Conservation (phyloP, 2,329 filamentous ascomycete species). For the Colletotrichum paranaense region DNA sequence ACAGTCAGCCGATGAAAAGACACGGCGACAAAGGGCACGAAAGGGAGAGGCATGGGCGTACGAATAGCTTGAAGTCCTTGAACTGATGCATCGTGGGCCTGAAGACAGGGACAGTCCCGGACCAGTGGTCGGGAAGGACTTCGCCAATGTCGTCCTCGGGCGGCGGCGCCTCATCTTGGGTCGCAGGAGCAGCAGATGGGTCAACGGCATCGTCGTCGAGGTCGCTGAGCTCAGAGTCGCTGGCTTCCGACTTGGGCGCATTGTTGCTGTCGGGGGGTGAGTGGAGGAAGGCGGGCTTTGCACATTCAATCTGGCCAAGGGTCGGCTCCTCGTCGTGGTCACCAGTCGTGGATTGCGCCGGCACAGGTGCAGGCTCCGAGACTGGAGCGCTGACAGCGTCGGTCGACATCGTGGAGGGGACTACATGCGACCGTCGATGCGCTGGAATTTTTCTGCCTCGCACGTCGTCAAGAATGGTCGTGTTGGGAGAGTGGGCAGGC, state of each 20-base stretch:
- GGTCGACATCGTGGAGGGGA: conserved; percentile 63
- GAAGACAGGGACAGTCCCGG: conserved; percentile 92
- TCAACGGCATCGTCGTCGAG: conserved; percentile 65
- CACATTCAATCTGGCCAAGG: conserved; percentile 46
- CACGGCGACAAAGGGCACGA: conserved; percentile 3
- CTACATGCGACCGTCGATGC: conserved; percentile 55
- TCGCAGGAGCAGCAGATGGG: conserved; percentile 35
- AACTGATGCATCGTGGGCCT: conserved; percentile 96
- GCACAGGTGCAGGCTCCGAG: conserved; percentile 48
- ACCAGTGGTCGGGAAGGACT: conserved; percentile 87
- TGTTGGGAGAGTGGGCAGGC: conserved; percentile 7
- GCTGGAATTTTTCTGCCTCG: conserved; percentile 2
- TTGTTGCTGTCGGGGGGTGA: conserved; percentile 75
- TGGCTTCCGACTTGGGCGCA: conserved; percentile 67
- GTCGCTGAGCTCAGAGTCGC: conserved; percentile 75
- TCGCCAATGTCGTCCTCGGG: conserved; percentile 73
- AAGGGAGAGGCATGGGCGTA: conserved; percentile 55
- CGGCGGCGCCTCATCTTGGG: conserved; percentile 36
- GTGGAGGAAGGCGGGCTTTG: conserved; percentile 63
- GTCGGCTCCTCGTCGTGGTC: conserved; percentile 38
- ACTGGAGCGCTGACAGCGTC: conserved; percentile 63
- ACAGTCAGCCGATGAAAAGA: conserved; percentile 41
- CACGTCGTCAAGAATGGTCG: conserved; percentile 3
- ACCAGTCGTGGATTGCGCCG: conserved; percentile 36
- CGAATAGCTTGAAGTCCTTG: conserved; percentile 90